phyloP scores from a whole-genome alignment of 805 yeast species.

The Metschnikowia kunwiensis region DNA sequence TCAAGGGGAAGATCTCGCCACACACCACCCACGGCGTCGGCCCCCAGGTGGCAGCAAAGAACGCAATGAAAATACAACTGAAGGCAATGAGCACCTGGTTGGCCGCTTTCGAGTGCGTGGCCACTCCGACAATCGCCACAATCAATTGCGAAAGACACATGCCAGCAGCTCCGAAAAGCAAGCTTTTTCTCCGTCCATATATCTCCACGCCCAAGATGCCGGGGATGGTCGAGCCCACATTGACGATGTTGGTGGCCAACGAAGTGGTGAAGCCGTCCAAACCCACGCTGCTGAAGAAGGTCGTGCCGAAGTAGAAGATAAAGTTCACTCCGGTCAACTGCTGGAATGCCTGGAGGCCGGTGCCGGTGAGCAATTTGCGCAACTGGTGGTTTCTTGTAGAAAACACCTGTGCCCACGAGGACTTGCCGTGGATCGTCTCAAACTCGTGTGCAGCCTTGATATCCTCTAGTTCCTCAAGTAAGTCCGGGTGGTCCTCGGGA shows the following conservation, averaged over 20 bases:
- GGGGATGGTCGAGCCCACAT: constrained; percentile 37
- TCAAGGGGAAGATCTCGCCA: constrained; percentile 37
- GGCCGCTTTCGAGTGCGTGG: constrained; percentile 32
- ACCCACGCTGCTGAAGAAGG: constrained; percentile 72
- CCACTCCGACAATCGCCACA: constrained; percentile 43
- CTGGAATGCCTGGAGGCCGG: constrained; percentile 71
- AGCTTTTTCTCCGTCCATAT: constrained; percentile 62
- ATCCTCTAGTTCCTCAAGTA: constrained; percentile 69
- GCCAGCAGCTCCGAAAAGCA: constrained; percentile 59
- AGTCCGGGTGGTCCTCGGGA: constrained; percentile 59
- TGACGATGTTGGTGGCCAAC: constrained; percentile 39
- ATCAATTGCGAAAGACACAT: constrained; percentile 57
- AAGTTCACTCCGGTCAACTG: constrained; percentile 90
- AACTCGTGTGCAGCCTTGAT: constrained; percentile 72
- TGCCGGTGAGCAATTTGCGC: constrained; percentile 56
- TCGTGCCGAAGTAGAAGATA: constrained; percentile 84
- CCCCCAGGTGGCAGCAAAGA: constrained; percentile 43
- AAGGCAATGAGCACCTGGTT: constrained; percentile 37
- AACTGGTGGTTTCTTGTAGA: constrained; percentile 55
- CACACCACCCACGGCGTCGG: constrained; percentile 40
- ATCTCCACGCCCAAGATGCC: constrained; percentile 53
- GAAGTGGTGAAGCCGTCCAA: constrained; percentile 39
- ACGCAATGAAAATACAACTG: constrained; percentile 38
- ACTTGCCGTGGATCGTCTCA: constrained; percentile 55
- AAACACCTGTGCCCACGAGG: constrained; percentile 56